Evolutionary conservation across 2,329 filamentous ascomycete species (phyloP), one percentile per base, ranked within the genome.

Genomic region (Elsinoe australis): DNA sequence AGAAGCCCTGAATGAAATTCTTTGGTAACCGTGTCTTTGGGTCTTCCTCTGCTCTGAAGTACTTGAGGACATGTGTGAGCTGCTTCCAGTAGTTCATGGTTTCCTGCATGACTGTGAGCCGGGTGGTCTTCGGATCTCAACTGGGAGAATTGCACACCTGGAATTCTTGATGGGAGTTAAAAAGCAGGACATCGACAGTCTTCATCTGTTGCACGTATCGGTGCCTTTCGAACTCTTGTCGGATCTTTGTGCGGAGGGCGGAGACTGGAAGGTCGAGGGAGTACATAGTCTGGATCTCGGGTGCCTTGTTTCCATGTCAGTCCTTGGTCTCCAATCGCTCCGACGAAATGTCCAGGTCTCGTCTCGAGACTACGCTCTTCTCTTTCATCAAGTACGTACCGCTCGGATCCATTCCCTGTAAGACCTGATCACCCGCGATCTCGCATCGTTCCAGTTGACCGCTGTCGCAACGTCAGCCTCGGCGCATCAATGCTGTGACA

Each of bases 1-100:
- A 74, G 74, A 98, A 98, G 42, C 87, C 87, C 59, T 82, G 78
- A 72, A 98, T 94, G 72, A 98, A 98, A 73, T 79, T 92, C 60
- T 80, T 80, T 31, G 90, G 90, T 69, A 95, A 71, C 65, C 79
- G 80, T 59, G 79, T 74, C 57, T 74, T 87, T 66, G 74, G 84
- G 67, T 80, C 87, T 74, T 80, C 87, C 68, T 96, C 89, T 59
- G 82, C 77, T 64, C 89, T 82, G 77, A 96, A 98, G 71, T 95
- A 98, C 61, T 92, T 88, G 78, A 98, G 87, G 58, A 98, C 78
- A 67, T 98, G 92, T 55, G 85, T 85, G 53, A 89, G 76, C 71
- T 98, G 92, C 71, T 95, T 95, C 92, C 92, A 98, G 76, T 85
- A 98, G 73, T 98, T 98, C 75, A 98, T 80, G 47, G 86, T 98